Base-by-base conservation (phyloP, 768 basidiomycete species). In the Sporobolomyces pararoseus region DNA sequence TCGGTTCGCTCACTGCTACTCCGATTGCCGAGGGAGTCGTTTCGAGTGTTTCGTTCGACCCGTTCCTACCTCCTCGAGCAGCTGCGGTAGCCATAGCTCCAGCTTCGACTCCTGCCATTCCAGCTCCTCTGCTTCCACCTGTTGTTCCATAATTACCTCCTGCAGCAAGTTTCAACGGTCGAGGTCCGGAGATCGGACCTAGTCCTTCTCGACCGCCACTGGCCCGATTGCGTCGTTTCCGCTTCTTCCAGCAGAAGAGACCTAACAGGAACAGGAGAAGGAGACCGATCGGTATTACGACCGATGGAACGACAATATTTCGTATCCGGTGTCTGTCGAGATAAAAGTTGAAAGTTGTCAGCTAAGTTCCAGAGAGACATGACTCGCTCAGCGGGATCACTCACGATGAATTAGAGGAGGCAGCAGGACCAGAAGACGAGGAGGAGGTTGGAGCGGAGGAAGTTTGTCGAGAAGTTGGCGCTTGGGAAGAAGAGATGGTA, bases 21-120 rank as follows among this genome's bases (percentile, higher is more conserved):
- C 70, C 70, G 57, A 71, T 71, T 2, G 65, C 65, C 0, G 70
- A 71, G 23, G 65, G 70, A 2, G 70, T 71, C 27, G 70, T 66
- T 9, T 50, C 70, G 39, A 71, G 21, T 3, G 17, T 50, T 42
- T 60, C 61, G 35, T 63, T 51, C 49, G 70, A 71, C 16, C 5
- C 29, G 23, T 32, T 55, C n/a, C 42, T 31, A 9, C 39, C 39
- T 3, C 7, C 55, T 25, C n/a, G 21, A 17, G 63, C 37, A 34
- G 27, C 39, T 21, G 29, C 63, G 4, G 49, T 42, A 17, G 42
- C 54, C 19, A 29, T 27, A 23, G 52, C 60, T 23, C 51, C 42
- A 3, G 63, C 63, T 5, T 35, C 69, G 25, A 14, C 52, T 34
- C 29, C 68, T 21, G 35, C 52, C 4, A 27, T 53, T 0, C 27